Base-by-base conservation (phyloP, 768 basidiomycete genomes). In the Cystobasidium onofrii region DNA sequence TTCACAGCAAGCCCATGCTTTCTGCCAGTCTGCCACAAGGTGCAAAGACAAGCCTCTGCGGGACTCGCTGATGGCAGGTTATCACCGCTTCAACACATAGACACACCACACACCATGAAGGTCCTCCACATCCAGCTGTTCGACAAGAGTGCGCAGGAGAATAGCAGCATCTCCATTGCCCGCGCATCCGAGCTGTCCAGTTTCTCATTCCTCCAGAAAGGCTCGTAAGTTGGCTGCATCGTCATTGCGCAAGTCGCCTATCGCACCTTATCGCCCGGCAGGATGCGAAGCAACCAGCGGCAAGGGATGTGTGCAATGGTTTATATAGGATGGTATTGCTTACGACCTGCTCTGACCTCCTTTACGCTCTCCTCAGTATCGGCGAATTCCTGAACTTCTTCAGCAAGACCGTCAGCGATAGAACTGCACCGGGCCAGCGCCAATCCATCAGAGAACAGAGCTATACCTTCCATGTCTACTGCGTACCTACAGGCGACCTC, bases 341-440 rank as follows among this genome's bases (percentile, higher is more conserved):
- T 9, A 36, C 27, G 31, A 29, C 61, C 34, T n/a, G 61, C 10
- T 29, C 3, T 27, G 7, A 60, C 33, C 54, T 60, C 39, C n/a
- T 13, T 23, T 2, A 36, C 1, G 23, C 39, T 33, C 62, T 39
- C 1, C 17, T 34, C 74, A 80, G 78, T 20, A 87, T 95, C 64
- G 86, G 84, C 64, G 95, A 98, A 83, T 97, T 98, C 82, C 86
- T 98, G 87, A 85, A 86, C 29, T 98, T 98, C 85, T 89, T 96
- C 81, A 87, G 89, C 57, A 92, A 88, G 85, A 97, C 93, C 1
- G 92, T 97, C 36, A 70, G 77, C 34, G 78, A 78, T 44, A 71
- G 54, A 44, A 98, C 94, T 18, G 84, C 85, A 6, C 87, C 88
- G 74, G 92, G 92, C 20, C 90, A 93, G 81, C 86, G 96, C 61